Evolutionary conservation across 1,284 basidiomycete species (phyloP).

Genomic region (Fistulinella staudtii): DNA sequence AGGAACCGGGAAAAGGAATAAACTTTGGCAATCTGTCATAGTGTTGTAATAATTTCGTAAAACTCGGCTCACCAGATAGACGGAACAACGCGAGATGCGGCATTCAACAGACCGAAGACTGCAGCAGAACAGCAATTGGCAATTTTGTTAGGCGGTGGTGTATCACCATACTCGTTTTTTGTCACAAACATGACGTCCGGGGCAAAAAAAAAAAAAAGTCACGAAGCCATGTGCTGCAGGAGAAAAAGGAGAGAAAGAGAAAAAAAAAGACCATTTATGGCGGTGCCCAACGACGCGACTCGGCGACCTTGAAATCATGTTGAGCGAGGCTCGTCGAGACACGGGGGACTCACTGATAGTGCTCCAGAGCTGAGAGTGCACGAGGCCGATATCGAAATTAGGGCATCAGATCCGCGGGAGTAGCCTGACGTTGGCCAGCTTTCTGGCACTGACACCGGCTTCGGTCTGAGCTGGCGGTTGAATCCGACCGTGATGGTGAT

Average conservation of each 20-base stretch:
- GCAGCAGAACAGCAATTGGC: constrained; percentile 14
- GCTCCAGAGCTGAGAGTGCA: constrained; percentile 9
- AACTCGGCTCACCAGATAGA: constrained; percentile 21
- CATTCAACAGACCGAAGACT: constrained; percentile 11
- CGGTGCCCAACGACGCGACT: not conserved
- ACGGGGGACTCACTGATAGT: constrained; percentile 4
- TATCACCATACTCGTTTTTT: too few relatives aligned
- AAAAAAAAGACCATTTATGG: not conserved
- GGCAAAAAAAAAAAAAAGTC: not conserved
- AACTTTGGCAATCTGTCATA: constrained; percentile 18
- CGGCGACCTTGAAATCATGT: not conserved
- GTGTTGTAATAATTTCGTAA: constrained; percentile 34
- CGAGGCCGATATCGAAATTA: constrained; percentile 26
- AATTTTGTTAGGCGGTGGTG: constrained; percentile 14
- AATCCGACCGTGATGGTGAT: not conserved
- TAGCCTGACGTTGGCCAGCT: not conserved
- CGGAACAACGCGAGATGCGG: constrained; percentile 19
- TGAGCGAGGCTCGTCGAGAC: not conserved
- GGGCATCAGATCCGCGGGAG: constrained; percentile 32
- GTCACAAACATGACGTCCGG: constrained; percentile 1
- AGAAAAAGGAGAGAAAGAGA: not conserved
- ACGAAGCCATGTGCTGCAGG: constrained; percentile 1
- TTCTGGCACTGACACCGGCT: constrained; percentile 14
- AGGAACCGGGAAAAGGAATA: constrained; percentile 11
- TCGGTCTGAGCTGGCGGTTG: constrained; percentile 20